phyloP scores from a whole-genome alignment of 345 rosid species.

The Populus nigra region DNA sequence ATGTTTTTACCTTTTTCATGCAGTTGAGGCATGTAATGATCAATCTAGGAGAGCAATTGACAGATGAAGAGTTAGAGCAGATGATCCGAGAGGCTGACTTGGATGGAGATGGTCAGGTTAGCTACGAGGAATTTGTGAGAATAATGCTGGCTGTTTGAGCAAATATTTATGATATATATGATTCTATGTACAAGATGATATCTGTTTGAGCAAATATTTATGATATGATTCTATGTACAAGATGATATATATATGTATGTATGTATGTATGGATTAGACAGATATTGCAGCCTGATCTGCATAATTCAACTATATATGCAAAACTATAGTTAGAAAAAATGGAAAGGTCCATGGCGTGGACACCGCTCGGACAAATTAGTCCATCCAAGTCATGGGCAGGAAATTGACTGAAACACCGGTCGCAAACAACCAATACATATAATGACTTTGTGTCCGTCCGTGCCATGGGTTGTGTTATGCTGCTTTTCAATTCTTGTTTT shows the following conservation, averaged over 20 bases:
- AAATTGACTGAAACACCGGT: neutral
- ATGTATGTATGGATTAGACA: no score
- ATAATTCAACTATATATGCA: no score
- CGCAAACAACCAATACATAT: neutral
- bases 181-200: neutral
- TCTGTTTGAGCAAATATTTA: slow-evolving; percentile 9
- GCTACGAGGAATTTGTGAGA: slow-evolving; percentile 64
- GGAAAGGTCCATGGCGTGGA: no score
- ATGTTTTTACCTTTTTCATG: neutral
- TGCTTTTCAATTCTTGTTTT: no score
- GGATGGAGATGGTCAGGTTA: slow-evolving; percentile 63
- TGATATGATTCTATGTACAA: neutral
- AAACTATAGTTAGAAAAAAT: no score
- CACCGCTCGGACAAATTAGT: no score
- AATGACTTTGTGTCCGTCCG: neutral
- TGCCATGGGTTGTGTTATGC: no score
- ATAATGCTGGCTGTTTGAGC: slow-evolving; percentile 49
- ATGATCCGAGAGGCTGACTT: slow-evolving; percentile 58
- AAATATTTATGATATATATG: no score
- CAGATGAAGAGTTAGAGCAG: slow-evolving; percentile 50
- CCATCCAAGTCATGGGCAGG: neutral
- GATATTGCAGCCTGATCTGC: no score
- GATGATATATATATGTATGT: neutral
- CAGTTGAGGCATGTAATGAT: slow-evolving; percentile 59
- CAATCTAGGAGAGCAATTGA: slow-evolving; percentile 47